Base-by-base conservation (phyloP, 352 stramenopile genomes). In the Aphanomyces stellatus region DNA sequence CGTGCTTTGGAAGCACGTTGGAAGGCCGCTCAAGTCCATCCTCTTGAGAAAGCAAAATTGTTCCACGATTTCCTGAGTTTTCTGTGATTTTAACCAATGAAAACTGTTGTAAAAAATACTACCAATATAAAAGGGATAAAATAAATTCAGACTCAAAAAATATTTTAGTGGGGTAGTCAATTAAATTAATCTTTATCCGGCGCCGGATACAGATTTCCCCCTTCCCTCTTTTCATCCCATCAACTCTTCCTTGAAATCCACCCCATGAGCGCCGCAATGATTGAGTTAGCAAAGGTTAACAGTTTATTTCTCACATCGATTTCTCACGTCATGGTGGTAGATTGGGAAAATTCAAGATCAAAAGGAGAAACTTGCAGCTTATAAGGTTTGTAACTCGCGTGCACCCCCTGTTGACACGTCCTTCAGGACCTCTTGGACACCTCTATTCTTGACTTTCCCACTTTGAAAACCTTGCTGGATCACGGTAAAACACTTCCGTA, bases 321-420 rank as follows among this genome's bases (percentile, higher is more conserved):
- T 60, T 28, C 41, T 10, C 51, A 41, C 31, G 17, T 28, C 33
- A 27, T 53, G 30, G 56, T 33, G 24, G 22, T 66, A 93, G 85
- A 89, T 91, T 53, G 75, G 76, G 30, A 75, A 72, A 42, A 75
- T 91, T 24, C 65, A 74, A 35, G 81, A 93, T 60, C 81, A 91
- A 53, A 91, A 91, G 70, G 80, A 90, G 56, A 91, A 91, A 66
- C 82, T 83, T 0, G 68, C 53, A 13, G 73, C 71, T 2, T 93
- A 93, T 78, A 93, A 93, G 80, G 80, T 80, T 24, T 24, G 17
- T 25, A 24, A 30, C 22, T 59, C 17, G 43, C 4, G 17, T 34
- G 28, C 41, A 25, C 15, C 2, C 22, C 3, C 22, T 63, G 8
- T 31, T 37, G 22, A 30, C n/a, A 33, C 49, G 10, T 17, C 27